Evolutionary conservation across 1,284 basidiomycete genomes (phyloP), one percentile per base, ranked within the genome.

Genomic region (Phenoliferia sp.): DNA sequence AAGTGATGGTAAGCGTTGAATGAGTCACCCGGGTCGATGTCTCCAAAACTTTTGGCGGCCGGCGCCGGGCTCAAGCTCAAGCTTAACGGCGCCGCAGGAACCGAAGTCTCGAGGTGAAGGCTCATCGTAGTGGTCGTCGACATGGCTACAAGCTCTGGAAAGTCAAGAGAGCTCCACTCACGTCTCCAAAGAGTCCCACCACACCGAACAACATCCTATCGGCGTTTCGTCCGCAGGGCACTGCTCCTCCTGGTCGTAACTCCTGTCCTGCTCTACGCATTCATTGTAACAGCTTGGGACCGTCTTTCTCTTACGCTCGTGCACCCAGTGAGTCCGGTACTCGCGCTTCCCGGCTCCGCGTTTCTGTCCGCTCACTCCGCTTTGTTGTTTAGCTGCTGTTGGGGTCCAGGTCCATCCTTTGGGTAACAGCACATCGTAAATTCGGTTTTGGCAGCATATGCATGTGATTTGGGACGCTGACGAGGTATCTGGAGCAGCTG

Each of bases 401-500:
- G 0, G 5, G 3, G 0, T 62, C 71, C 2, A 29, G 19, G 2
- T 66, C 68, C 0, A 59, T 75, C n/a, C 67, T 76, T 3, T 75
- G 74, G 75, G 64, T 76, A 6, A 71, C 65, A 3, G 74, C 75
- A 3, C 75, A 76, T 50, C 75, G 75, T 76, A 39, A 26, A n/a
- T n/a, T n/a, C n/a, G n/a, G n/a, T n/a, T n/a, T n/a, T n/a, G n/a
- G n/a, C n/a, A n/a, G n/a, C n/a, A n/a, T n/a, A n/a, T n/a, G n/a
- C n/a, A n/a, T n/a, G 3, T n/a, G 17, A 10, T 7, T 7, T 17
- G 31, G 26, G 29, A 1, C 5, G 5, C 44, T 35, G 48, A 55
- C 16, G 17, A 56, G 7, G 15, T 26, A 16, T 31, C 29, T 22
- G 16, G 4, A 29, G 7, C 69, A 76, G 75, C 75, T 31, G 93